Evolutionary conservation across 176 grass and related monocot species (phyloP).

Genomic region (Musa beccarii): DNA sequence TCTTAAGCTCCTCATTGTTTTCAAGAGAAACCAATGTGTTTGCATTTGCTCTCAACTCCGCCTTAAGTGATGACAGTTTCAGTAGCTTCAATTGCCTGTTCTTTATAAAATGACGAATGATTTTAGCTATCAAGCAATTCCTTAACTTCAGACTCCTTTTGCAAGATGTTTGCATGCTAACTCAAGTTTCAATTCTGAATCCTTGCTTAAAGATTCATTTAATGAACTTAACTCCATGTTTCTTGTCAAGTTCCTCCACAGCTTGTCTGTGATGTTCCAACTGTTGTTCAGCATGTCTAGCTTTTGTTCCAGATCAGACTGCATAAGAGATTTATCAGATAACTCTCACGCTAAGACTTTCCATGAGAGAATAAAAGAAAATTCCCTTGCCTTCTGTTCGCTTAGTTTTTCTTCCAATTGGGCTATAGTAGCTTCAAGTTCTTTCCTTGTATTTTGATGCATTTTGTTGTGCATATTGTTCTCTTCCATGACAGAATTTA

Average conservation of each 20-base stretch:
- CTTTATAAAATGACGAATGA: conserved; percentile 54
- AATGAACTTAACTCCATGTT: conserved; percentile 33
- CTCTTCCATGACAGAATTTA: conserved; percentile 51
- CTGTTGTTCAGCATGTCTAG: conserved; percentile 33
- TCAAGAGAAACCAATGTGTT: conserved; percentile 49
- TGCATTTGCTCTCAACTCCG: conserved; percentile 64
- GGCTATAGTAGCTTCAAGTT: conserved; percentile 35
- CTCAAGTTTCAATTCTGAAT: conserved; percentile 31
- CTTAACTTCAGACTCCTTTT: conserved; percentile 60
- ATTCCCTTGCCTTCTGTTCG: conserved; percentile 8
- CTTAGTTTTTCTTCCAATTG: conserved; percentile 9
- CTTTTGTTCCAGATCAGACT: conserved; percentile 64
- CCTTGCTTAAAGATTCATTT: conserved; percentile 26
- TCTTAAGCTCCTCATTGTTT: conserved; percentile 43
- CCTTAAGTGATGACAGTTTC: conserved; percentile 63
- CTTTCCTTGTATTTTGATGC: conserved; percentile 55
- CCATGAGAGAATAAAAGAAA: neutral
- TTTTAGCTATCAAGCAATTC: conserved; percentile 56
- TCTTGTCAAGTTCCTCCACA: conserved; percentile 32
- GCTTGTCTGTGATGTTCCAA: conserved; percentile 58
- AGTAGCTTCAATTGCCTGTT: conserved; percentile 34
- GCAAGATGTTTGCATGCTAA: conserved; percentile 23
- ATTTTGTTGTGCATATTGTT: conserved; percentile 46
- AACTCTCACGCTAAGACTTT: conserved; percentile 3
- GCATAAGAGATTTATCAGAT: conserved; percentile 56